Evolutionary conservation across 176 grass and related monocot species (phyloP).

Genomic region (Aegilops sharonensis): DNA sequence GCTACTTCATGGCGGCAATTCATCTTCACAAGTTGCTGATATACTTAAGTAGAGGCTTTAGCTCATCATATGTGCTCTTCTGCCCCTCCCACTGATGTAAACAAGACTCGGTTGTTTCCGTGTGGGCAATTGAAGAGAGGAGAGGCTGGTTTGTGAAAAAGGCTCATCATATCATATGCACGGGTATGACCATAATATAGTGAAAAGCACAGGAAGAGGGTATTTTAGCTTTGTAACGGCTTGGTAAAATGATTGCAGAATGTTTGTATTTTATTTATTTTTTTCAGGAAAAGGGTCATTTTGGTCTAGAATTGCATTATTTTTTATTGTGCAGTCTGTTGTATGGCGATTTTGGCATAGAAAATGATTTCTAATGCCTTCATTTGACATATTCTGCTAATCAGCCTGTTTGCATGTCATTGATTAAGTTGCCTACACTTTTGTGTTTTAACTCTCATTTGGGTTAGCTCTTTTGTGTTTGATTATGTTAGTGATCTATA

Average conservation of each 20-base stretch:
- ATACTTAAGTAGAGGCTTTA: conserved; percentile 12
- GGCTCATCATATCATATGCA: not conserved
- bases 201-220: not conserved
- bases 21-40: not conserved
- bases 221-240: not conserved
- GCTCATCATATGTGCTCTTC: not conserved
- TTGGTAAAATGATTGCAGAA: not conserved
- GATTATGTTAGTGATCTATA: conserved; percentile 45
- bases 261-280: not conserved
- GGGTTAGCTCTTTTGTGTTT: conserved; percentile 33
- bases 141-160: not conserved
- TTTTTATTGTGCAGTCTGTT: not conserved
- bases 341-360: not conserved
- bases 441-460: not conserved
- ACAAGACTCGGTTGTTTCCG: not conserved
- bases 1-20: not conserved
- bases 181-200: not conserved
- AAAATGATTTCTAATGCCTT: not conserved
- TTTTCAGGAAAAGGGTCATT: not conserved
- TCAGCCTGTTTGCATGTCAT: not conserved
- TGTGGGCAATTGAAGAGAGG: not conserved
- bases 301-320: not conserved
- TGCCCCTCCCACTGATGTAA: not conserved
- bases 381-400: not conserved
- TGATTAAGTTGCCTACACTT: not conserved